phyloP scores from a whole-genome alignment of 2,329 filamentous ascomycete species.

The Thermomyces lanuginosus region DNA sequence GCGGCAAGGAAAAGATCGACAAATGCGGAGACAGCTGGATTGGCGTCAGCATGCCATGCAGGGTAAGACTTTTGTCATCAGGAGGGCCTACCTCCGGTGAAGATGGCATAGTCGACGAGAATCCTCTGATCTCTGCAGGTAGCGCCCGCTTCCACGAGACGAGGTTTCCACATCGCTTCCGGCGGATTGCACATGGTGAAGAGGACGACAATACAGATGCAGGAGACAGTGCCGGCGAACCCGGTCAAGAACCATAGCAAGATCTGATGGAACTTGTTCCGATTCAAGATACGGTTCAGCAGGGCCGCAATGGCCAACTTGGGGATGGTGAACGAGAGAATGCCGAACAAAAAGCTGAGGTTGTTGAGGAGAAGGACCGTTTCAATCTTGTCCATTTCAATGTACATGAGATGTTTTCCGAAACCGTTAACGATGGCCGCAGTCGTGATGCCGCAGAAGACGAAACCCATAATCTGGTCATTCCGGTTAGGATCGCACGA shows the following conservation, averaged over 20 bases:
- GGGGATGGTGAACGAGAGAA: conserved; percentile 12
- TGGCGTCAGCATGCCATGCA: conserved; percentile 3
- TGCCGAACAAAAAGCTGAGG: conserved; percentile 12
- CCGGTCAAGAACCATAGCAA: conserved; percentile 12
- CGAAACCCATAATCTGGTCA: conserved; percentile 18
- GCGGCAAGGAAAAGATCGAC: conserved; percentile 16
- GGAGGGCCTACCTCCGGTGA: conserved; percentile 20
- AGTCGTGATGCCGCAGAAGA: conserved; percentile 19
- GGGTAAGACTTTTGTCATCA: neutral
- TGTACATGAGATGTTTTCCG: conserved; percentile 21
- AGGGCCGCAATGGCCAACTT: conserved; percentile 13
- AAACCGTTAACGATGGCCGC: conserved; percentile 23
- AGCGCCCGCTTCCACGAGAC: conserved; percentile 10
- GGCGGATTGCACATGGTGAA: conserved; percentile 26
- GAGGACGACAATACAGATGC: conserved; percentile 21
- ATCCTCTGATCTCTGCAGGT: conserved; percentile 19
- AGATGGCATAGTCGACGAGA: conserved; percentile 23
- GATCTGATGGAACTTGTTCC: conserved; percentile 5
- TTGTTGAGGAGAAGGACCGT: conserved; percentile 10
- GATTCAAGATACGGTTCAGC: conserved; percentile 11
- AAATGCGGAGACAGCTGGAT: conserved; percentile 12
- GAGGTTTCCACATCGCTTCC: conserved; percentile 21
- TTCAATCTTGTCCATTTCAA: conserved; percentile 11
- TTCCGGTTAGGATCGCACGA: neutral
- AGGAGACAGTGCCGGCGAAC: conserved; percentile 15